These are phyloP conservation scores for Chalciporus chontae DNA, from an alignment of 768 basidiomycete species.

Conservation along the genomic window DNA sequence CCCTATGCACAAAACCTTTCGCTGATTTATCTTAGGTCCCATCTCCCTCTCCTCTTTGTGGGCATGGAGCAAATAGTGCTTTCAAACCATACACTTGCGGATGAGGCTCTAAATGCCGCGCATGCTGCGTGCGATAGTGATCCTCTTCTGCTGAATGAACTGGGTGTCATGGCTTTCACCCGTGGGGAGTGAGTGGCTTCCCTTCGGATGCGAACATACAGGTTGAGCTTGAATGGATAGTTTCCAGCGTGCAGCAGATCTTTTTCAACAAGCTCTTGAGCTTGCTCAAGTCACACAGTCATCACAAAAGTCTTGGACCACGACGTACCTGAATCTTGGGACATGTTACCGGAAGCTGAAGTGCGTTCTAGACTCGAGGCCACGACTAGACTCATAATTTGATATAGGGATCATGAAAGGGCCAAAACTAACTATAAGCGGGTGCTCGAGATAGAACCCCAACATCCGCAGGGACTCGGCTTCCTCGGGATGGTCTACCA, in stretches of 20 bases:
- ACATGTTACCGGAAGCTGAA: conserved; percentile 81
- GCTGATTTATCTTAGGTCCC: conserved; percentile 63
- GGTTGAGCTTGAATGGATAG: conserved; percentile 37
- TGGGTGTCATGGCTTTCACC: conserved; percentile 90
- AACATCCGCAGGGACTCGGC: conserved; percentile 74
- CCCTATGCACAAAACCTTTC: not conserved
- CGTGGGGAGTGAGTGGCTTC: conserved; percentile 63
- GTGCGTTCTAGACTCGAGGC: conserved; percentile 39
- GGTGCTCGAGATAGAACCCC: conserved; percentile 85
- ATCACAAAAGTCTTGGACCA: conserved; percentile 81
- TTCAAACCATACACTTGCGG: conserved; percentile 75
- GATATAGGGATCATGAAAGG: conserved; percentile 50
- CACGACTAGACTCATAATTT: conserved; percentile 8
- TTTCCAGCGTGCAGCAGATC: conserved; percentile 62
- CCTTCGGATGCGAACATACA: not conserved
- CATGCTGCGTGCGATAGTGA: conserved; percentile 80
- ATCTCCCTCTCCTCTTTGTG: conserved; percentile 91
- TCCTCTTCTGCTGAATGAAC: conserved; percentile 87
- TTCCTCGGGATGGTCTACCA: conserved; percentile 91
- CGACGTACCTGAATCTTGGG: conserved; percentile 90
- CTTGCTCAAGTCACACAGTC: conserved; percentile 82
- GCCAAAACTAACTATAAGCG: conserved; percentile 72
- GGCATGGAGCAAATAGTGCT: conserved; percentile 98
- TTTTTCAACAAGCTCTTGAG: conserved; percentile 76
- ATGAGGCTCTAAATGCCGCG: conserved; percentile 85